Conservation (phyloP, 2,329 filamentous ascomycete genomes). For the Paecilomyces sp. region DNA sequence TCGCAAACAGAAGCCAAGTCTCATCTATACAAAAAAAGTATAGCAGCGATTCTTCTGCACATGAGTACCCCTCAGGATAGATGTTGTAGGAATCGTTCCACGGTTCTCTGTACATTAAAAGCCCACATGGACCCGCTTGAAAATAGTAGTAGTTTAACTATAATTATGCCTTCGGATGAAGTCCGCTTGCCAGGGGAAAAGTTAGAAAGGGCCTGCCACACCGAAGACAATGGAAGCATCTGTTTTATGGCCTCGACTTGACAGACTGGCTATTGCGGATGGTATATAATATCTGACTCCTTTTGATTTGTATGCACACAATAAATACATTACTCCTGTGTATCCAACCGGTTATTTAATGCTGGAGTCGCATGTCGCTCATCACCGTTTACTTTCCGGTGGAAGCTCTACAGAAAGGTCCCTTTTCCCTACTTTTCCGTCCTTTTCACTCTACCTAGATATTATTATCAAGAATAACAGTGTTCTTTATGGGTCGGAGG, state of each 20-base stretch:
- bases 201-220: not conserved
- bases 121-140: no score
- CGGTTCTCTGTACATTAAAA: no score
- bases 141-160: no score
- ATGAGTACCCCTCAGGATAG: no score
- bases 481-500: not conserved
- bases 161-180: no score
- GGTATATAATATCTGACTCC: not conserved
- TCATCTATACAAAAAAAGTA: no score
- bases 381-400: not conserved
- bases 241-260: not conserved
- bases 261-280: not conserved
- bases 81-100: no score
- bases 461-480: not conserved
- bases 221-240: not conserved
- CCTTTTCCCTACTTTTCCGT: not conserved
- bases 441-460: not conserved
- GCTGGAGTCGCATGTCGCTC: not conserved
- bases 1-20: no score
- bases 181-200: not conserved
- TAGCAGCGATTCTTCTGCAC: no score
- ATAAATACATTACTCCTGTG: not conserved
- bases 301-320: not conserved
- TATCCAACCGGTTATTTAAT: not conserved
- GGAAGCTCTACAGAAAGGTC: not conserved